Base-by-base conservation (phyloP, 139 green algal genomes). In the Chlamydomonas asymmetrica region DNA sequence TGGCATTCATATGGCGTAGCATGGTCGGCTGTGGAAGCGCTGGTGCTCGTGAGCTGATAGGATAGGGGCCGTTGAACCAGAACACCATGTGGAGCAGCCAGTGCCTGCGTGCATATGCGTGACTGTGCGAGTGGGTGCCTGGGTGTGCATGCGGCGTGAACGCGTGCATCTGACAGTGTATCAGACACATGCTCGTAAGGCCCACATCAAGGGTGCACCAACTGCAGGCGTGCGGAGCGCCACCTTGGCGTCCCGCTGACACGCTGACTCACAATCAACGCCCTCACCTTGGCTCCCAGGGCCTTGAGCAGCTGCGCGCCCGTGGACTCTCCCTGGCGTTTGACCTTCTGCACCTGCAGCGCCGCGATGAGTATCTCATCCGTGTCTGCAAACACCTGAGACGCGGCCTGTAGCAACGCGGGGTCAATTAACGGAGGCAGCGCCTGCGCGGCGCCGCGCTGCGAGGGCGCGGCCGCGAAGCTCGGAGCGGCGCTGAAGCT, bases 321-420 rank as follows among this genome's bases (percentile, higher is more conserved):
- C 8, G 76, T 83, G 2, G 54, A 66, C 41, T 87, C 81, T 4
- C 59, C 50, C 8, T 48, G 43, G n/a, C 80, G 75, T 9, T 77
- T 74, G 1, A 86, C 23, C 34, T 79, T 79, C 2, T 78, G 41
- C 5, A 75, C 80, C 52, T 86, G 71, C n/a, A 87, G 82, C 0
- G 77, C 82, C 6, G 77, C 82, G 35, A 87, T 57, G 3, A 84
- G 45, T n/a, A 87, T 81, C 27, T 77, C 67, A 32, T 87, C 73
- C 3, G 35, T 81, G 57, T 84, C 60, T 13, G 56, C 43, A 22
- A 87, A 84, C n/a, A 84, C n/a, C n/a, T n/a, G n/a, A n/a, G n/a
- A n/a, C n/a, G n/a, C n/a, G n/a, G n/a, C n/a, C n/a, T n/a, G n/a
- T n/a, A n/a, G n/a, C n/a, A n/a, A n/a, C n/a, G n/a, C n/a, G n/a